phyloP scores from a whole-genome alignment of 805 yeast species.

The Helenozyma baotianmanensis region DNA sequence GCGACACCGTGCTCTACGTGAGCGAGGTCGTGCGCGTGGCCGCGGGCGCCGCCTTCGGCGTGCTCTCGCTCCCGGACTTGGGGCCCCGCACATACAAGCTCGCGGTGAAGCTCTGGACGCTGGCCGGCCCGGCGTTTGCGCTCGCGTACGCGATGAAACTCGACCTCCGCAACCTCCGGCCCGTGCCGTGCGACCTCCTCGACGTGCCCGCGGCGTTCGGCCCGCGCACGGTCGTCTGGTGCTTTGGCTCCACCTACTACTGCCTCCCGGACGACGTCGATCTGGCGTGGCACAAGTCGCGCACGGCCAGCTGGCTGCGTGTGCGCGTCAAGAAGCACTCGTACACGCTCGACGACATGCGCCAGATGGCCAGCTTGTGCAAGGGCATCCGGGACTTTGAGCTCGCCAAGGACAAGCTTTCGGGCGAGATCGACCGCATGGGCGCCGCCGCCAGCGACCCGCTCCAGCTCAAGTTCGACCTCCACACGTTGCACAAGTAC shows the following conservation, averaged over 20 bases:
- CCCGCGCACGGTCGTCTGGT: constrained; percentile 11
- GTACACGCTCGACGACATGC: constrained; percentile 12
- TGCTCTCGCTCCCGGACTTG: constrained; percentile 20
- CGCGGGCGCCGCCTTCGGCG: constrained; percentile 26
- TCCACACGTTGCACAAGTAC: constrained; percentile 11
- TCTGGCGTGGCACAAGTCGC: too few species aligned
- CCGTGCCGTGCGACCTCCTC: background rate
- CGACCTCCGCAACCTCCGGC: constrained; percentile 7
- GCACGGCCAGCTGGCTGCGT: background rate
- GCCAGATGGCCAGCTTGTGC: constrained; percentile 10
- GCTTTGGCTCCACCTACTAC: constrained; percentile 6
- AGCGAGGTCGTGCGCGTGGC: constrained; percentile 24
- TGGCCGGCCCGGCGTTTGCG: background rate
- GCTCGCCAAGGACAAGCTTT: constrained; percentile 18
- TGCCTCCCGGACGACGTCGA: constrained; percentile 4
- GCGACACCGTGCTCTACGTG: constrained; percentile 22
- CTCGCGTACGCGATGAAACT: constrained; percentile 4
- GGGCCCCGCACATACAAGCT: constrained; percentile 1
- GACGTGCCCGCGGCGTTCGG: constrained; percentile 1
- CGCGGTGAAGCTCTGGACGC: constrained; percentile 7
- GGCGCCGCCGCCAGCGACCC: background rate
- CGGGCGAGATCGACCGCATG: constrained; percentile 17
- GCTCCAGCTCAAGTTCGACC: constrained; percentile 4
- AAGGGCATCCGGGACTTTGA: constrained; percentile 23
- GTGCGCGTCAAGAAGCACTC: constrained; percentile 2